Base-by-base conservation (phyloP, 164 flowering plant species). In the Piper longum region DNA sequence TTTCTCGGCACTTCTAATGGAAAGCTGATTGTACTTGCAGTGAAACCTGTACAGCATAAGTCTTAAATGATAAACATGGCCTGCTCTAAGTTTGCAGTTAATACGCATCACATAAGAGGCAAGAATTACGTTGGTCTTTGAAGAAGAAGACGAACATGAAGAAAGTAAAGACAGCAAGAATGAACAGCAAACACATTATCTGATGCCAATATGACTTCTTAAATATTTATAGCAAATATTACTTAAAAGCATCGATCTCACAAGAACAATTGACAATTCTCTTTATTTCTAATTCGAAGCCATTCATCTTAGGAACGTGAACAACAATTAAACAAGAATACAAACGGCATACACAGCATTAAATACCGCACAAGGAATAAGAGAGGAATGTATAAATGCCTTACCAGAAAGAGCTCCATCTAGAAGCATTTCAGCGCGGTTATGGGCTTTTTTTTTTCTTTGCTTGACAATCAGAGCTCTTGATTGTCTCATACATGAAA, bases 1-100 rank as follows among this genome's bases (percentile, higher is more conserved):
- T 95, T 95, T 69, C 97, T 79, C 0, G 97, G 95, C 62, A 90
- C 99, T 74, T 95, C 99, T 67, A 95, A 67, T 0, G 99, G 99
- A 69, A 85, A 95, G 74, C 96, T 95, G 55, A 90, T 79, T 16
- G 95, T 95, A 78, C 97, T 88, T 41, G 99, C 97, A 1, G 93
- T 90, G 17, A 93, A 81, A 64, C 99, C 99, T 93, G 81, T 16
- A 16, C 8, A 54, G n/a, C 41, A 14, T 18, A 48, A 54, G 17
- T 40, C 43, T 59, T 16, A 60, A 54, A 60, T 41, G 48, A 60
- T n/a, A 12, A 60, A 14, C 14, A 48, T 48, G 52, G 9, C 52
- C 52, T 9, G n/a, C 52, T 48, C 52, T 9, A 12, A 48, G 52
- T 48, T 48, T 12, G 14, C 52, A 48, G 52, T 14, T 5, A 26